These are phyloP conservation scores for Cyclotella choctawhatcheeana DNA, from an alignment of 108 stramenopile genomes.

Conservation along the genomic window DNA sequence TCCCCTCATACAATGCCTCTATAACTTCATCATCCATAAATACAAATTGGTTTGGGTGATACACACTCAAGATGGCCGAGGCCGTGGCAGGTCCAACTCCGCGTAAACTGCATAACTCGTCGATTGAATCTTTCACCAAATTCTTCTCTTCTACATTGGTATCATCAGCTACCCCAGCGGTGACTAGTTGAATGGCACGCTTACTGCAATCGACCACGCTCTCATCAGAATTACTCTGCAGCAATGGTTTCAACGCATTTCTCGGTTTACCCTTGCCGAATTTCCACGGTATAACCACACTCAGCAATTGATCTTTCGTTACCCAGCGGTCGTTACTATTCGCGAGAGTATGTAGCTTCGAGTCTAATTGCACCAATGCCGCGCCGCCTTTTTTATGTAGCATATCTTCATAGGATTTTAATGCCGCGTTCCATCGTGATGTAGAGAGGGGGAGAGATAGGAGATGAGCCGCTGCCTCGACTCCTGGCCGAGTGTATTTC, in stretches of 20 bases:
- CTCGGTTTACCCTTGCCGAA: conserved; percentile 81
- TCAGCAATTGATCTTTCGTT: conserved; percentile 64
- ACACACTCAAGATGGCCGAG: conserved; percentile 62
- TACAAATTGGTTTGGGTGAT: conserved; percentile 63
- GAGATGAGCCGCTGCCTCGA: conserved; percentile 36
- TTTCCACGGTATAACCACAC: conserved; percentile 73
- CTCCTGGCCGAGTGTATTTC: conserved; percentile 40
- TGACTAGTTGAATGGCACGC: too few species aligned
- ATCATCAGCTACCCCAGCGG: conserved; percentile 10
- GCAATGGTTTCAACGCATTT: conserved; percentile 49
- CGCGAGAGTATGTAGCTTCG: conserved; percentile 14
- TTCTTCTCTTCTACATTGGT: conserved; percentile 4
- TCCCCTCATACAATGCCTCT: conserved; percentile 66
- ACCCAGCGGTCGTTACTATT: conserved; percentile 5
- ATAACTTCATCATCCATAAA: conserved; percentile 90
- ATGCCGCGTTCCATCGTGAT: conserved; percentile 11
- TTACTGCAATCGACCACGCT: conserved; percentile 37
- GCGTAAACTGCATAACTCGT: conserved; percentile 53
- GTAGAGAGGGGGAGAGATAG: conserved; percentile 9
- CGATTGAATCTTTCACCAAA: conserved; percentile 23
- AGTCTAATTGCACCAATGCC: conserved; percentile 37
- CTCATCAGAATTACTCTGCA: conserved; percentile 56
- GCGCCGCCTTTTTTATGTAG: conserved; percentile 45
- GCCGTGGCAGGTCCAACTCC: conserved; percentile 83
- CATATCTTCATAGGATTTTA: conserved; percentile 43